phyloP scores from a whole-genome alignment of 306 rosid species.

The Glycine latifolia region DNA sequence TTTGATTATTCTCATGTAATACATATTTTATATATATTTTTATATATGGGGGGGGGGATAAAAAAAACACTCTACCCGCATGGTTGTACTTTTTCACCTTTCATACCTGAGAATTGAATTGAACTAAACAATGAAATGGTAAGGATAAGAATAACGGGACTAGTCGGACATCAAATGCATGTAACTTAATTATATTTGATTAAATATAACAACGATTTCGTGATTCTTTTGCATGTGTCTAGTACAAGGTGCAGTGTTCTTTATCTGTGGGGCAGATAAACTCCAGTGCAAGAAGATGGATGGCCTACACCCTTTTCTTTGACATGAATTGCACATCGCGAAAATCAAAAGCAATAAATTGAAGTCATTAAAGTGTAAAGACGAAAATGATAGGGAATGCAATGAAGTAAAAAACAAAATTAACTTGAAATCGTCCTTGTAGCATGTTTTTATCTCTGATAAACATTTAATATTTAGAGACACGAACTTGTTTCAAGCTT shows the following conservation, averaged over 20 bases:
- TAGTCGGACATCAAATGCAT: not conserved
- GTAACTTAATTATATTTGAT: not conserved
- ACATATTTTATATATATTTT: too few species aligned
- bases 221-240: constrained; percentile 13
- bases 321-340: constrained; percentile 3
- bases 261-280: constrained; percentile 1
- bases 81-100: too few species aligned
- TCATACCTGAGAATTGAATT: too few species aligned
- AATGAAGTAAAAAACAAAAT: not conserved
- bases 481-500: not conserved
- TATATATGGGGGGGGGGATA: too few species aligned
- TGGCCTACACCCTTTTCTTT: constrained; percentile 31
- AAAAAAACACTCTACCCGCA: too few species aligned
- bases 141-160: too few species aligned
- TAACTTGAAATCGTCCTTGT: not conserved
- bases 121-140: too few species aligned
- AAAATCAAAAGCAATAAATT: constrained; percentile 33
- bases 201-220: not conserved
- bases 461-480: not conserved
- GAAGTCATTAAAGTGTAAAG: constrained; percentile 23
- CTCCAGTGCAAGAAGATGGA: not conserved
- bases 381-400: not conserved
- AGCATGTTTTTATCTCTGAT: not conserved
- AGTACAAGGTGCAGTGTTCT: not conserved
- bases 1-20: too few species aligned